A percentile compares a stretch with the other conserved stretches of the same genome.
Conservation (phyloP, 2,329 filamentous ascomycete species). For the Scedosporium aurantiacum region DNA sequence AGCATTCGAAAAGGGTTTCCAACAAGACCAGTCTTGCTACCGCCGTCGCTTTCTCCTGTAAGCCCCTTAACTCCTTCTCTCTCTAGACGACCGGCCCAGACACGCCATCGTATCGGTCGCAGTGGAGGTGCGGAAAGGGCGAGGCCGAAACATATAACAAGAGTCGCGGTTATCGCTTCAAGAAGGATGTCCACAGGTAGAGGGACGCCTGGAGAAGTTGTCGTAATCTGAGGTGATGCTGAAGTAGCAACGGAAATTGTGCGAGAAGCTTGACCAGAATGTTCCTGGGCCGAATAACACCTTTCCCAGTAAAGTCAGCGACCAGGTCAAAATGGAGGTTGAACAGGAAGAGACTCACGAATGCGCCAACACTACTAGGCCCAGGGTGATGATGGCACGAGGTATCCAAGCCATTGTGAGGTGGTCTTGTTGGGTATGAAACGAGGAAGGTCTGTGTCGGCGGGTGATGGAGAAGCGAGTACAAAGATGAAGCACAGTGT, state of each 20-base stretch:
- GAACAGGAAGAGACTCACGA: slow-evolving; percentile 51
- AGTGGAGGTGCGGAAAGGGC: slow-evolving; percentile 67
- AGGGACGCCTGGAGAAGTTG: slow-evolving; percentile 30
- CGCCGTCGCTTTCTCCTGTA: slow-evolving; percentile 46
- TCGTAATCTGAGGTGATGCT: slow-evolving; percentile 30
- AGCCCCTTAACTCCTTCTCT: slow-evolving; percentile 55
- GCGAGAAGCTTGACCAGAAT: slow-evolving; percentile 53
- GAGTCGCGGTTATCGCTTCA: slow-evolving; percentile 70
- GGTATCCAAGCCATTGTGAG: slow-evolving; percentile 2
- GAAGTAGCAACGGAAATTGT: slow-evolving; percentile 31
- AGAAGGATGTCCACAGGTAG: slow-evolving; percentile 80
- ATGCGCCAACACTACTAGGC: slow-evolving; percentile 70
- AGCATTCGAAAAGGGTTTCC: slow-evolving; percentile 72
- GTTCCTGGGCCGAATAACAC: slow-evolving; percentile 93
- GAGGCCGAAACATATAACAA: slow-evolving; percentile 73
- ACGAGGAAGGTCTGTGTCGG: background rate
- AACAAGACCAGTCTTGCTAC: slow-evolving; percentile 58
- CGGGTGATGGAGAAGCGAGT: too few relatives aligned
- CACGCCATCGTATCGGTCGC: slow-evolving; percentile 73
- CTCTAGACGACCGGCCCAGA: slow-evolving; percentile 78
- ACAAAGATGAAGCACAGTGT: too few relatives aligned
- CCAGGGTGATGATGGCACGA: slow-evolving; percentile 54
- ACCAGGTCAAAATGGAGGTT: background rate
- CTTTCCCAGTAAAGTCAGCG: slow-evolving; percentile 34
- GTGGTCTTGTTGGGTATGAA: background rate